A percentile compares a stretch with the other conserved stretches of the same genome.
phyloP scores from a whole-genome alignment of 768 basidiomycete genomes.

The Termitomyces sp. region DNA sequence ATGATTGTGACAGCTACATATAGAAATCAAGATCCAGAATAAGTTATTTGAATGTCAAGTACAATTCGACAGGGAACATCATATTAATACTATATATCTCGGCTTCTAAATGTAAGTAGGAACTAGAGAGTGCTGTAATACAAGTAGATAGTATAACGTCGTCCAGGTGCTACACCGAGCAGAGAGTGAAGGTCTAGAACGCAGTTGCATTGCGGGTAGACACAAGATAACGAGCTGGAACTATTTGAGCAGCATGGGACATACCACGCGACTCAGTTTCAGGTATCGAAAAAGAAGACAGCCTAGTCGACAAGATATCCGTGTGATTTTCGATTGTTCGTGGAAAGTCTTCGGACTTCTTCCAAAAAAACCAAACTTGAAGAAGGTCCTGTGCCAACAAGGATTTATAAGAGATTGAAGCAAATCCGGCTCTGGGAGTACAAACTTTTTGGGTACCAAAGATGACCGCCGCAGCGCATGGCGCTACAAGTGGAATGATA shows the following conservation, averaged over 20 bases:
- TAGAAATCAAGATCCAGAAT: too few relatives aligned
- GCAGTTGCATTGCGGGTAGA: background rate
- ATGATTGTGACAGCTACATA: background rate
- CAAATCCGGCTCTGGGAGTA: background rate
- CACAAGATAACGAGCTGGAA: background rate
- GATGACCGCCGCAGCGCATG: slow-evolving; percentile 23
- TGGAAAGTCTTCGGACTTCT: background rate
- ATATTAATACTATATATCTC: too few relatives aligned
- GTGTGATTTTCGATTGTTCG: background rate
- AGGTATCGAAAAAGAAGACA: slow-evolving; percentile 2
- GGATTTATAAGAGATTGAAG: background rate
- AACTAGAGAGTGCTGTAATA: background rate
- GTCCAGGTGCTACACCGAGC: background rate
- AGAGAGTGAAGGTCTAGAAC: background rate
- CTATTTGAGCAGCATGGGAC: background rate
- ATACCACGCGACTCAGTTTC: background rate
- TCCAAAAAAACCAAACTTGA: slow-evolving; percentile 16
- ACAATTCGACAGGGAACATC: too few relatives aligned
- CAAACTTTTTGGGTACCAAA: slow-evolving; percentile 28
- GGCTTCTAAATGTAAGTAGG: background rate
- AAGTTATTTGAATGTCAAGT: too few relatives aligned
- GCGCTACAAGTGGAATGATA: slow-evolving; percentile 17
- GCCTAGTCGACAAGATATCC: slow-evolving; percentile 9
- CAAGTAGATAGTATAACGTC: background rate
- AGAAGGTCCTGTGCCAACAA: slow-evolving; percentile 14